Evolutionary conservation across 2,329 filamentous ascomycete species (phyloP).

Genomic region (Penicillium sp.): DNA sequence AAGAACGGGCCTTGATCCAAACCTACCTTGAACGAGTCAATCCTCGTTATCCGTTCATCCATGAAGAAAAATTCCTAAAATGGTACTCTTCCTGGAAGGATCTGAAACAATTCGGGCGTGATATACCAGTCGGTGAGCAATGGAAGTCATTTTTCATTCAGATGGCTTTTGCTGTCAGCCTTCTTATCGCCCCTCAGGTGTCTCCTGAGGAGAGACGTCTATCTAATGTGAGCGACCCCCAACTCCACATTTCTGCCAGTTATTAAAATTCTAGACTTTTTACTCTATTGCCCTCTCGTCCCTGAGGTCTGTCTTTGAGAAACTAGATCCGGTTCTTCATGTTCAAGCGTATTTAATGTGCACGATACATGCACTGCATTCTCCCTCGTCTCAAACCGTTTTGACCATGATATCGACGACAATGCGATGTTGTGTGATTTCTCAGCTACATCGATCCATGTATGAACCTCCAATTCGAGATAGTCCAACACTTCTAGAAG

Average conservation of each 20-base stretch:
- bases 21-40: constrained; percentile 18
- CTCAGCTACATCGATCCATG: constrained; percentile 11
- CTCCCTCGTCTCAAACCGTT: constrained; percentile 17
- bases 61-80: constrained; percentile 7
- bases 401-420: constrained; percentile 15
- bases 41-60: constrained; percentile 18
- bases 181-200: background rate
- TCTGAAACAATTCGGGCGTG: background rate
- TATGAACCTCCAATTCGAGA: constrained; percentile 7
- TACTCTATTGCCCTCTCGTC: constrained; percentile 12
- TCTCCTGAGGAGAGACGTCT: background rate
- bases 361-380: constrained; percentile 18
- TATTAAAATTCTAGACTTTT: constrained; percentile 1
- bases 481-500: constrained; percentile 4
- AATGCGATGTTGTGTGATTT: constrained; percentile 17
- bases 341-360: constrained; percentile 17
- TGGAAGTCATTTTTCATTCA: constrained; percentile 17
- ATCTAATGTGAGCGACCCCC: background rate
- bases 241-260: background rate
- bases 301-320: constrained; percentile 4
- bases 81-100: constrained; percentile 18
- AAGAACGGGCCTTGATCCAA: constrained; percentile 2
- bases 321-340: constrained; percentile 9
- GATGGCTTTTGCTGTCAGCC: constrained; percentile 8
- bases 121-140: background rate